Evolutionary conservation across 306 rosid genomes (phyloP), one percentile per base, ranked within the genome.

Genomic region (Macrotyloma uniflorum): DNA sequence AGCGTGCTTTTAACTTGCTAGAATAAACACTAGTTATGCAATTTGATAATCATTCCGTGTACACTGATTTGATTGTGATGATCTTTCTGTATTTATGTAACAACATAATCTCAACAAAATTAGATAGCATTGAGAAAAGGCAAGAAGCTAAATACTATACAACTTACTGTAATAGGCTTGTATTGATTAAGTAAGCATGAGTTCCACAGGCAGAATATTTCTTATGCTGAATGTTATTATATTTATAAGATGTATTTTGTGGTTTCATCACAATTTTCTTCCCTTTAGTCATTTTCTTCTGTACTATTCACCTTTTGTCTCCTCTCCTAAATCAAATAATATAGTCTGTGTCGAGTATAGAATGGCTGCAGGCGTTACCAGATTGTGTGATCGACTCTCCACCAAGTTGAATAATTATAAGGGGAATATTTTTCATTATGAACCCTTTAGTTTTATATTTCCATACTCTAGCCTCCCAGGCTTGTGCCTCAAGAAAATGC

Each of bases 101-200:
- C 36, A 49, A 14, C 46, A 28, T 40, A 13, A 19, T 55, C 57
- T 53, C 18, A 15, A 40, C 12, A 42, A 20, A 28, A 26, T 18
- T 67, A 13, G 30, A 50, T 26, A 30, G 33, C 50, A 22, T 43
- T 22, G 70, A 73, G 70, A 26, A 54, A 65, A 65, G 50, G 50
- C 50, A 65, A 35, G 46, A 66, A 43, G 75, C n/a, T n/a, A 74
- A 65, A 11, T 35, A 6, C 67, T 59, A 30, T 59, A 30, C 55
- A 65, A 77, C 23, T 64, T 65, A 47, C 22, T 18, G 40, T 38
- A 5, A 47, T 58, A 53, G 49, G 51, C 68, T 58, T 54, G 6
- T 59, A 45, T 72, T 73, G 73, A 58, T 50, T 64, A 42, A 12
- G 36, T 45, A 67, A 55, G 45, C 75, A 67, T 55, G 80, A 67